phyloP scores from a whole-genome alignment of 306 rosid species.

The Oxytropis ochrocephala region DNA sequence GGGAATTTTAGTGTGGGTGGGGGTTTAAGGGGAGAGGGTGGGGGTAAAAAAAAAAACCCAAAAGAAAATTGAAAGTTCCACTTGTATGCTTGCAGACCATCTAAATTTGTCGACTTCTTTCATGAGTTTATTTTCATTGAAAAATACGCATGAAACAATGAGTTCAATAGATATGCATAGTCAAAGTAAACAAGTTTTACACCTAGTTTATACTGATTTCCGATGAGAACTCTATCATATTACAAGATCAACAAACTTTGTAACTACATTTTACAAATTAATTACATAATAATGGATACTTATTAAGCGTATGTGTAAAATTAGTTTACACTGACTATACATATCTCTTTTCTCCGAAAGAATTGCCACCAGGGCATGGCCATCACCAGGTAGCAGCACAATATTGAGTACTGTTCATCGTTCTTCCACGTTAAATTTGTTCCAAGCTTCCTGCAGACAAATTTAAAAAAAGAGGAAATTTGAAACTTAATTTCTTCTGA shows the following conservation, averaged over 20 bases:
- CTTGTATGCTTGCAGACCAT: background rate
- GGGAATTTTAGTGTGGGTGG: no score
- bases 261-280: no score
- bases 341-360: background rate
- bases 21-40: no score
- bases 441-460: conserved; percentile 85
- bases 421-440: conserved; percentile 81
- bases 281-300: no score
- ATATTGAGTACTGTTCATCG: conserved; percentile 27
- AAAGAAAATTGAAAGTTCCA: conserved; percentile 8
- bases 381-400: background rate
- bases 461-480: background rate
- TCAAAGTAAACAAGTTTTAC: no score
- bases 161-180: no score
- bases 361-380: background rate
- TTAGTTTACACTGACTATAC: no score
- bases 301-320: no score
- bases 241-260: no score
- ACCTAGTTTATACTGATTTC: no score
- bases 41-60: no score
- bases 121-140: conserved; percentile 2
- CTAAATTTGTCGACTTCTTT: background rate
- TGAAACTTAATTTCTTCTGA: background rate
- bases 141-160: background rate
- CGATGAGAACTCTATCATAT: no score